Percentiles rank a stretch among this genome's conserved stretches.
Conservation (phyloP, 2,329 filamentous ascomycete genomes). For the Blumeria hordei region DNA sequence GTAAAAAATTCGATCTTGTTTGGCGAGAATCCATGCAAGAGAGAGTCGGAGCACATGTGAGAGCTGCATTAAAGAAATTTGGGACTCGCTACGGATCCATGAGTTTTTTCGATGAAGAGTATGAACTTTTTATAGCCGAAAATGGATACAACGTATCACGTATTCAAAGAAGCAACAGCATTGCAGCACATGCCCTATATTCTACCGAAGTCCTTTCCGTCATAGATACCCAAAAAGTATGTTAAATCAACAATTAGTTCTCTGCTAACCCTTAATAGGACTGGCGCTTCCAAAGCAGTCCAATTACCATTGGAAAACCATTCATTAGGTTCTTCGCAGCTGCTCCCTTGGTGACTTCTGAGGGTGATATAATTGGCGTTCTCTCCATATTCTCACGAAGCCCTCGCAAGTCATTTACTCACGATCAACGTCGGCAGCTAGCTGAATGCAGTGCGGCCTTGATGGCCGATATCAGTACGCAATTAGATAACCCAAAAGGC, state of each 20-base stretch:
- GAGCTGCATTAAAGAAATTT: conserved; percentile 11
- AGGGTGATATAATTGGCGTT: not conserved
- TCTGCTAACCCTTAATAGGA: not conserved
- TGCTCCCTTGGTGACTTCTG: not conserved
- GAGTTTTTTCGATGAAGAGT: conserved; percentile 15
- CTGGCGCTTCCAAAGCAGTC: conserved; percentile 1
- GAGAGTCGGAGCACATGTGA: conserved; percentile 8
- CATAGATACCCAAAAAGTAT: conserved; percentile 11
- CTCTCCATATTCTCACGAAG: not conserved
- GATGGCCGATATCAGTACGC: not conserved
- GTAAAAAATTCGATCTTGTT: conserved; percentile 7
- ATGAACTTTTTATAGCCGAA: conserved; percentile 15
- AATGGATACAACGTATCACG: conserved; percentile 10
- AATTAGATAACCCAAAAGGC: not conserved
- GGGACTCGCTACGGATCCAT: conserved; percentile 12
- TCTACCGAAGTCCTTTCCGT: conserved; percentile 15
- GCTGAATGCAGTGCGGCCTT: not conserved
- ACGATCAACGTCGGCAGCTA: not conserved
- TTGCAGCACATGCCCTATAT: conserved; percentile 17
- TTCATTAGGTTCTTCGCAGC: conserved; percentile 1
- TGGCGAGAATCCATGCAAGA: conserved; percentile 8
- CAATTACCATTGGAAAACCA: not conserved
- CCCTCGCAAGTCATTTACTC: not conserved
- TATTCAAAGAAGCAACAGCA: conserved; percentile 13
- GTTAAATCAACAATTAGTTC: not conserved